A percentile compares a stretch with the other conserved stretches of the same genome.
phyloP scores from a whole-genome alignment of 495 filamentous ascomycete genomes.

The Penicillium ochrochloron region DNA sequence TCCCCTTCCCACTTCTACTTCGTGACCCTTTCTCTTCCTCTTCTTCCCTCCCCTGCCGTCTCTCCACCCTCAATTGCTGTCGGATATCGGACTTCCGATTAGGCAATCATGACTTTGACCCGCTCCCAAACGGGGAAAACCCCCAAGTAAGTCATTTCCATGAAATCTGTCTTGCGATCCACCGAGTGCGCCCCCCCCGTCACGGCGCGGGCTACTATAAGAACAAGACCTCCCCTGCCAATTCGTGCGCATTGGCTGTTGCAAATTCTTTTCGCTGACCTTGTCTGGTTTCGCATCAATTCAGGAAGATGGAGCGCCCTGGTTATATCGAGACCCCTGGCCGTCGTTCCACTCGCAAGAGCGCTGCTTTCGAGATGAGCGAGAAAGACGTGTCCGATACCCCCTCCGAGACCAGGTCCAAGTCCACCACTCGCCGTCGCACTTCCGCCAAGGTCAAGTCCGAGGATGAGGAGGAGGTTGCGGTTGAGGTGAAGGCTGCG shows the following conservation, averaged over 20 bases:
- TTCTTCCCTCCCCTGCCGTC: slow-evolving; percentile 9
- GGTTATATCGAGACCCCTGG: slow-evolving; percentile 64
- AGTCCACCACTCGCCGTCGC: slow-evolving; percentile 42
- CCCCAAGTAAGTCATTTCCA: slow-evolving; percentile 47
- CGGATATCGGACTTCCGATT: slow-evolving; percentile 31
- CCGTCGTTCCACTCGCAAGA: slow-evolving; percentile 50
- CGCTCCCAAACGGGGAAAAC: slow-evolving; percentile 57
- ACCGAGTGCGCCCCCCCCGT: slow-evolving; percentile 17
- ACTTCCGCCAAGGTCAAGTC: slow-evolving; percentile 37
- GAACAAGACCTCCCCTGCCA: slow-evolving; percentile 9
- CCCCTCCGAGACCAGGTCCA: slow-evolving; percentile 31
- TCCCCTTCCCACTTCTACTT: slow-evolving; percentile 24
- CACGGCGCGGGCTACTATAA: slow-evolving; percentile 20
- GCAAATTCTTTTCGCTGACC: slow-evolving; percentile 15
- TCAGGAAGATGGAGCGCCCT: slow-evolving; percentile 60
- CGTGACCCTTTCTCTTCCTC: slow-evolving; percentile 12
- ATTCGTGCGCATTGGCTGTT: slow-evolving; percentile 3
- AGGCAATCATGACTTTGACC: slow-evolving; percentile 47
- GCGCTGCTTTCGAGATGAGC: slow-evolving; percentile 39
- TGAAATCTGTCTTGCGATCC: slow-evolving; percentile 28
- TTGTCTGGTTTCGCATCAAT: slow-evolving; percentile 7
- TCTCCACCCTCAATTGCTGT: slow-evolving; percentile 23
- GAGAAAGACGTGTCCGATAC: slow-evolving; percentile 41
- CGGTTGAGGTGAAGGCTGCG: slow-evolving; percentile 28
- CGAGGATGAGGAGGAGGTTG: slow-evolving; percentile 42